Percentiles rank a stretch among this genome's conserved stretches.
These are phyloP conservation scores for Tolypocladium tundrense DNA, from an alignment of 2,329 filamentous ascomycete genomes.

Conservation along the genomic window DNA sequence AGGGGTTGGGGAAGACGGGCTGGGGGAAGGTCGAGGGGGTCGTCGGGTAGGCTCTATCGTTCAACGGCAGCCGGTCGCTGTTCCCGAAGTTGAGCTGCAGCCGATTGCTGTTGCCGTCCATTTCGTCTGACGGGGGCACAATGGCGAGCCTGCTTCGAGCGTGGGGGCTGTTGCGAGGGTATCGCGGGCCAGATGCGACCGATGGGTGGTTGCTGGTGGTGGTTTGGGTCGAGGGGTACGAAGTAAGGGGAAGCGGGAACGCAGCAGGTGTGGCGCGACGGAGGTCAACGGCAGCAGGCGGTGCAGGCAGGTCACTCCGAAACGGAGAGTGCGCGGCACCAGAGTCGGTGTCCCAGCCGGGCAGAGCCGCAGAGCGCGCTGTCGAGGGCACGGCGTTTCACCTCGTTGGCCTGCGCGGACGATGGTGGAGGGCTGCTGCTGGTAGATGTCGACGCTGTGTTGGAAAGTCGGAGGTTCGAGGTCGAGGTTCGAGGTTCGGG, in stretches of 20 bases:
- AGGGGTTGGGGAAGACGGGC: slow-evolving; percentile 51
- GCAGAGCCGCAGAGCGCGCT: not conserved
- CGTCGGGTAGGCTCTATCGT: slow-evolving; percentile 67
- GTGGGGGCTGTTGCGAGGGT: not conserved
- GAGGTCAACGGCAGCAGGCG: not conserved
- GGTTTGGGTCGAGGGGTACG: not conserved
- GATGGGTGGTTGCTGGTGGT: not conserved
- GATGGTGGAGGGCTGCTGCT: not conserved
- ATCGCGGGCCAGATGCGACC: too few relatives aligned
- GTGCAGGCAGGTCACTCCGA: not conserved
- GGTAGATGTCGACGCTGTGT: not conserved
- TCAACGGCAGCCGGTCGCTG: slow-evolving; percentile 51
- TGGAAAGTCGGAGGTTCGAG: not conserved
- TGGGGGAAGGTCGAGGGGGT: slow-evolving; percentile 96
- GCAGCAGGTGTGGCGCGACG: not conserved
- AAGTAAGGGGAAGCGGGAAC: not conserved
- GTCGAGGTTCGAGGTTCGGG: not conserved
- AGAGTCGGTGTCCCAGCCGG: not conserved
- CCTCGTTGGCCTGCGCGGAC: not conserved
- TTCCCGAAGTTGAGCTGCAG: slow-evolving; percentile 58
- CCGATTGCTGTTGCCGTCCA: slow-evolving; percentile 49
- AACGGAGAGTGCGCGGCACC: not conserved
- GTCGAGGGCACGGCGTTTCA: not conserved
- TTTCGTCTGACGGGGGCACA: slow-evolving; percentile 11
- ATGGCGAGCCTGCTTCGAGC: not conserved